Base-by-base conservation (phyloP, 148 eudicot species). In the Camellia lanceoleosa region DNA sequence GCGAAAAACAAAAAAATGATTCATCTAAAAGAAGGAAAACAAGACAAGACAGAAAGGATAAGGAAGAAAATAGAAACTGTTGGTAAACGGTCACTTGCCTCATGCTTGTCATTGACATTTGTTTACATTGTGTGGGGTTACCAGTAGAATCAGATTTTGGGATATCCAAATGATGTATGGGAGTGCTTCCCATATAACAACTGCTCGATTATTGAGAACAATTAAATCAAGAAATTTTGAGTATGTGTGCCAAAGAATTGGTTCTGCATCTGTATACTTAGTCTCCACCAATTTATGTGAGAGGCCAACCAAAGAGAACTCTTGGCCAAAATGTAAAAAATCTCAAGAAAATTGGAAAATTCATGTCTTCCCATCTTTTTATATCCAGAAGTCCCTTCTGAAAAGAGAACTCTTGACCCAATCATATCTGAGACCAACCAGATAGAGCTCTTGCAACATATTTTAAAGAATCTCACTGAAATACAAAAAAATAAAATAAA, bases 81-180 rank as follows among this genome's bases (percentile, higher is more conserved):
- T 51, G 16, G 20, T 47, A 46, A 43, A 18, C 20, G 20, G 70
- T 74, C 13, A 76, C 79, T 76, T 76, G 59, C 79, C 69, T 76
- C 51, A 6, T 47, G 44, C 38, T 20, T 76, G 60, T 64, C 19
- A 7, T 23, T 7, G 20, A 59, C 38, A 47, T 13, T 47, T 47
- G 59, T 20, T 44, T n/a, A 49, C 10, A 20, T 62, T 44, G 44
- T 46, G 7, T 42, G 8, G 55, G 4, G 79, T 14, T 66, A 20
- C 79, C 18, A 44, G 68, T 46, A 19, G 38, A 46, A n/a, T 63
- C 8, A 66, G 71, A 46, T 54, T 51, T 20, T 5, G 55, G 71
- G 64, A 76, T 66, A 63, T 49, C 43, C 60, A 63, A 47, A 11
- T 13, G 70, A 19, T 76, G 2, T 20, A 12, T n/a, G 43, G 5